These are phyloP conservation scores for Emergomyces pasteurianus DNA, from an alignment of 2,329 filamentous ascomycete species.

Conservation along the genomic window DNA sequence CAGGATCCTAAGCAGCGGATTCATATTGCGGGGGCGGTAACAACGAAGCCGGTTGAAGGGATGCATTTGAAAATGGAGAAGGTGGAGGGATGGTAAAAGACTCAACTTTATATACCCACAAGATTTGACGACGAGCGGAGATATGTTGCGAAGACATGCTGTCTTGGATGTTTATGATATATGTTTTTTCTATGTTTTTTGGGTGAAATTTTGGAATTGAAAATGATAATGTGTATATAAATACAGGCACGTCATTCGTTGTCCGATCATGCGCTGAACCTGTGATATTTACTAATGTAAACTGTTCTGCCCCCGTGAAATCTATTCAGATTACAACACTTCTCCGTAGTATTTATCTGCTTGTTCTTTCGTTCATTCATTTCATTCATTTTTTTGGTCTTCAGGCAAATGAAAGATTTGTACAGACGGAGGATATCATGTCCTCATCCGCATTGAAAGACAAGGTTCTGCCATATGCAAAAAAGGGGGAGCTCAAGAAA, in stretches of 20 bases:
- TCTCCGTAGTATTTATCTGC: no score
- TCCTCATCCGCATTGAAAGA: no score
- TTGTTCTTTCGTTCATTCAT: no score
- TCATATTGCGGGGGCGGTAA: constrained; percentile 27
- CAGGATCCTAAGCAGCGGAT: constrained; percentile 26
- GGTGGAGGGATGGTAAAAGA: constrained; percentile 22
- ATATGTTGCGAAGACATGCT: neutral
- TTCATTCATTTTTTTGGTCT: neutral
- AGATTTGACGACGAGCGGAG: neutral
- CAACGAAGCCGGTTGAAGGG: constrained; percentile 30
- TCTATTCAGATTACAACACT: no score
- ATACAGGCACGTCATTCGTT: no score
- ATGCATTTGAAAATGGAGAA: constrained; percentile 26
- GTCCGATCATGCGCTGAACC: neutral
- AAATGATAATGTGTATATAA: no score
- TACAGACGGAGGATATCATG: no score
- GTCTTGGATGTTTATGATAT: neutral
- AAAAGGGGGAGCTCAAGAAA: neutral
- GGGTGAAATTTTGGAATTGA: neutral
- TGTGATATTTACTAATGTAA: no score
- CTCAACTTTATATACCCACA: neutral
- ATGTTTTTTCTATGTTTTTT: no score
- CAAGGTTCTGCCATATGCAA: neutral
- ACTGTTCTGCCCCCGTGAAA: neutral
- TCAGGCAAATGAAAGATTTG: neutral